phyloP scores from a whole-genome alignment of 148 eudicot genomes.

The Polygonum maritimum region DNA sequence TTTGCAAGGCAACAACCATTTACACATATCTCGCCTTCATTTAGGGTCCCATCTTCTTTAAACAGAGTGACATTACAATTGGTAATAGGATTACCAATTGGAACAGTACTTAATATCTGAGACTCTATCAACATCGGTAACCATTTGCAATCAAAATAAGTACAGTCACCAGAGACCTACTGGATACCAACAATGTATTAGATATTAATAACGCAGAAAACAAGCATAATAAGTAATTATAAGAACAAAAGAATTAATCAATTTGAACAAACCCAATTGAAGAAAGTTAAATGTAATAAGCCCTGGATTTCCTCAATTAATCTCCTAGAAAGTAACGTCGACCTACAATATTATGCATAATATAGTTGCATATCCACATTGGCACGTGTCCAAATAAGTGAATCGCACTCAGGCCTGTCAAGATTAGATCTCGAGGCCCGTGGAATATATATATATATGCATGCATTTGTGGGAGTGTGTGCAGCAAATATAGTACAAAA shows the following conservation, averaged over 20 bases:
- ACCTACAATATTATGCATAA: neutral
- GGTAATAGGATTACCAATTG: conserved; percentile 67
- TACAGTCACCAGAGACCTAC: conserved; percentile 83
- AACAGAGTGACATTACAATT: conserved; percentile 57
- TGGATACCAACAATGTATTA: neutral
- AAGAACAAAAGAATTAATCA: neutral
- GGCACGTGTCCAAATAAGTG: neutral
- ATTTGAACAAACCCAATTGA: neutral
- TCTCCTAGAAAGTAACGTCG: neutral
- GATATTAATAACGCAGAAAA: neutral
- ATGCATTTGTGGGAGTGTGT: neutral
- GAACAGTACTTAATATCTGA: conserved; percentile 55
- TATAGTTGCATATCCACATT: neutral
- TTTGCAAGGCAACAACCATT: conserved; percentile 58
- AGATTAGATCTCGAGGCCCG: too few species aligned
- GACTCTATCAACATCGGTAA: conserved; percentile 42
- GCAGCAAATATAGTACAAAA: neutral
- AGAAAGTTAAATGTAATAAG: neutral
- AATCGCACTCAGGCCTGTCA: neutral
- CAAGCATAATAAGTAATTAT: neutral
- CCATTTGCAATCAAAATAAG: conserved; percentile 74
- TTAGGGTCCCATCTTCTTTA: conserved; percentile 33
- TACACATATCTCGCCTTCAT: conserved; percentile 76
- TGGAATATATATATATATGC: too few species aligned
- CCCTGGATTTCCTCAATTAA: neutral